A percentile compares a stretch with the other conserved stretches of the same genome.
Evolutionary conservation across 2,329 filamentous ascomycete genomes (phyloP).

Genomic region (Bipolaris bicolor): DNA sequence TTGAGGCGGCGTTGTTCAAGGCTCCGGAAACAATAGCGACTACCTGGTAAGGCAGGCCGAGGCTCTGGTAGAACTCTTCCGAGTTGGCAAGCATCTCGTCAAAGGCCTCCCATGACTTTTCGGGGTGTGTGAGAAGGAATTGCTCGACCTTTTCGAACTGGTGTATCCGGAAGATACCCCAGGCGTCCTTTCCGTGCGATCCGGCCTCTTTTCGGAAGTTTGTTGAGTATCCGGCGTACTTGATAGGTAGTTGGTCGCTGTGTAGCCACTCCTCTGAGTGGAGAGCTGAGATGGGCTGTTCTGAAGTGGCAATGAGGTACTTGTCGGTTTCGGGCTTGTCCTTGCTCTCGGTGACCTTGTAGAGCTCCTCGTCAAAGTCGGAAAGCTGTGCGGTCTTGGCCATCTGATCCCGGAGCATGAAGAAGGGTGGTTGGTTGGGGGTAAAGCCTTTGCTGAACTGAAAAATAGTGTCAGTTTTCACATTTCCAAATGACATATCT

Average conservation of each 20-base stretch:
- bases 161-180: slow-evolving; percentile 97
- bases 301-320: slow-evolving; percentile 75
- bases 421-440: slow-evolving; percentile 63
- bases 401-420: slow-evolving; percentile 96
- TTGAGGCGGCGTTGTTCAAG: slow-evolving; percentile 58
- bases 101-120: slow-evolving; percentile 86
- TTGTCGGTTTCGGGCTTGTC: slow-evolving; percentile 85
- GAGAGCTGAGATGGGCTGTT: slow-evolving; percentile 92
- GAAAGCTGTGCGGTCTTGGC: slow-evolving; percentile 97
- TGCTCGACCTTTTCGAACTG: slow-evolving; percentile 78
- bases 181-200: slow-evolving; percentile 88
- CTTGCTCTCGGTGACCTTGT: slow-evolving; percentile 87
- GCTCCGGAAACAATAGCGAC: slow-evolving; percentile 96
- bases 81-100: slow-evolving; percentile 90
- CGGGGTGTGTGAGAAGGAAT: slow-evolving; percentile 69
- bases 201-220: slow-evolving; percentile 97
- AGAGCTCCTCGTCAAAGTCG: slow-evolving; percentile 96
- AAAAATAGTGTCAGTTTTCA: neutral
- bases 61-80: slow-evolving; percentile 92
- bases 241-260: slow-evolving; percentile 83
- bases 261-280: slow-evolving; percentile 91
- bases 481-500: neutral
- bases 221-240: slow-evolving; percentile 85
- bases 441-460: slow-evolving; percentile 75
- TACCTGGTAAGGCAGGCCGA: slow-evolving; percentile 87